Percentiles rank a stretch among this genome's conserved stretches.
phyloP scores from a whole-genome alignment of 441 rosid genomes.

The Brassica hybrid region DNA sequence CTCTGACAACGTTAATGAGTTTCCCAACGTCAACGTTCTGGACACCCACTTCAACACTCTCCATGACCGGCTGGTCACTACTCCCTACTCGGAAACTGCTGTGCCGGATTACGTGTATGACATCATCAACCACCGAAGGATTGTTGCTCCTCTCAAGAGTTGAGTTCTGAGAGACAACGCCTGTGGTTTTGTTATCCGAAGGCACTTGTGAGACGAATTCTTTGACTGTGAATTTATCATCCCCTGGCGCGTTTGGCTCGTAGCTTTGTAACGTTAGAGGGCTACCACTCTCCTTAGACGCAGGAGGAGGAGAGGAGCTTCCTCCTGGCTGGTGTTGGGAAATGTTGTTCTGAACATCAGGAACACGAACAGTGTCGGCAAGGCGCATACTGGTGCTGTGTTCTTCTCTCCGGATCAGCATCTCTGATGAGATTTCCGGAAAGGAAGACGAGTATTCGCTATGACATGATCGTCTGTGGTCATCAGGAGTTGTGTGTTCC shows the following conservation, averaged over 20 bases:
- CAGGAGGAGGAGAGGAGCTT: conserved; percentile 42
- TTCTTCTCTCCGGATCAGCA: conserved; percentile 44
- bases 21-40: conserved; percentile 79
- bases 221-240: conserved; percentile 73
- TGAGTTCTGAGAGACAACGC: conserved; percentile 47
- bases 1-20: conserved; percentile 72
- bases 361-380: conserved; percentile 27
- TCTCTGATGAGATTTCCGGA: too few species aligned
- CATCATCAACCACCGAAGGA: conserved; percentile 67
- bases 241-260: conserved; percentile 51
- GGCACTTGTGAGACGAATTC: conserved; percentile 53
- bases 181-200: conserved; percentile 46
- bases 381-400: conserved; percentile 45
- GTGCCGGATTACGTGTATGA: conserved; percentile 86
- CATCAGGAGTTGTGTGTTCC: conserved; percentile 54
- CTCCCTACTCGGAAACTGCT: conserved; percentile 87
- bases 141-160: conserved; percentile 47
- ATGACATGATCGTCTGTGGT: conserved; percentile 44
- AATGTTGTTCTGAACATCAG: conserved; percentile 45
- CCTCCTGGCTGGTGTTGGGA: conserved; percentile 50
- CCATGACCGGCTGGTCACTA: conserved; percentile 83
- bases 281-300: conserved; percentile 30
- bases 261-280: conserved; percentile 39
- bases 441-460: conserved; percentile 45
- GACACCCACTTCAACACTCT: conserved; percentile 81